These are phyloP conservation scores for Stylonectria norvegica DNA, from an alignment of 2,329 filamentous ascomycete genomes.

Conservation along the genomic window DNA sequence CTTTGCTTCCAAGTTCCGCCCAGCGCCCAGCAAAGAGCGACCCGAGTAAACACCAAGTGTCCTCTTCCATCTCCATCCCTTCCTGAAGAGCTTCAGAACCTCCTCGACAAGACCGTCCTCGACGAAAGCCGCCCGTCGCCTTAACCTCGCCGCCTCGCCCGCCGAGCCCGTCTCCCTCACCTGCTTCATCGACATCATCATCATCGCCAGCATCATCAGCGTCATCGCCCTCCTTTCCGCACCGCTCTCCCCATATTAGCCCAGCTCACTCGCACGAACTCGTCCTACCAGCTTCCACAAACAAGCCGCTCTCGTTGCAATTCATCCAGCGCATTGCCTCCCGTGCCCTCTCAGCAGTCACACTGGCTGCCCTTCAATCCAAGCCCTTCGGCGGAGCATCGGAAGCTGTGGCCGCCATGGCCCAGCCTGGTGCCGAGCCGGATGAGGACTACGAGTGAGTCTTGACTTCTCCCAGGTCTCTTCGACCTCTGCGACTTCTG, in stretches of 20 bases:
- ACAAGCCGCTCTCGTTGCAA: too few relatives aligned
- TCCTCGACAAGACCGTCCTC: too few relatives aligned
- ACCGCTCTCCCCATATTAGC: too few relatives aligned
- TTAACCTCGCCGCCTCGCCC: constrained; percentile 15
- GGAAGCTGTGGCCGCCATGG: constrained; percentile 66
- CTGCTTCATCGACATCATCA: constrained; percentile 4
- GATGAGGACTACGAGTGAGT: constrained; percentile 66
- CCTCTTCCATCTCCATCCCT: background rate
- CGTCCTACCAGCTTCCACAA: too few relatives aligned
- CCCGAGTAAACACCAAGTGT: too few relatives aligned
- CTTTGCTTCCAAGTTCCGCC: too few relatives aligned
- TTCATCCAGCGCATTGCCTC: too few relatives aligned
- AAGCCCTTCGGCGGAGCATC: constrained; percentile 60
- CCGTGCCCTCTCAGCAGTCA: constrained; percentile 40
- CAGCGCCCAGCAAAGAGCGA: too few relatives aligned
- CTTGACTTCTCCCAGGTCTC: constrained; percentile 6
- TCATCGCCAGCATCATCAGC: constrained; percentile 1
- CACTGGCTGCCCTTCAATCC: constrained; percentile 60
- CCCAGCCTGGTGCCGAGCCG: constrained; percentile 62
- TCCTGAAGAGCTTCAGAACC: too few relatives aligned
- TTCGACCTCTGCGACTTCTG: background rate
- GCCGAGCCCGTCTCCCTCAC: constrained; percentile 9
- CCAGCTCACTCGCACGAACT: too few relatives aligned
- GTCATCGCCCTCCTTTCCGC: too few relatives aligned
- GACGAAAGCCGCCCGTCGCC: too few relatives aligned